Evolutionary conservation across 805 yeast genomes (phyloP), one percentile per base, ranked within the genome.

Genomic region (Wickerhamiella nectarea): DNA sequence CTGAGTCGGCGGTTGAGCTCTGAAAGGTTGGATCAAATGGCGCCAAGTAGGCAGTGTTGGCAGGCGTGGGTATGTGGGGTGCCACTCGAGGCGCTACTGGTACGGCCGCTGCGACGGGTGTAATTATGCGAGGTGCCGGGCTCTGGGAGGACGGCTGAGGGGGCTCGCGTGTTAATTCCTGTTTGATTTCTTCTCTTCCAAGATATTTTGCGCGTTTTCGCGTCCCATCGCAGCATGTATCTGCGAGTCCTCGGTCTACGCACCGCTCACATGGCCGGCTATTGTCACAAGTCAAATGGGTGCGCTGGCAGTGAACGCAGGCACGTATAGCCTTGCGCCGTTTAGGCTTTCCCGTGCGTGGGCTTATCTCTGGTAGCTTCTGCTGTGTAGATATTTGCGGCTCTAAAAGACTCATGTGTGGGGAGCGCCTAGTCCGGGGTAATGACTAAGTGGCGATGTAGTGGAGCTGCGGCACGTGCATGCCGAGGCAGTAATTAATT

Each of bases 231-330:
- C 74, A 74, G 63, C 97, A 89, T 0, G 82, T 68, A 12, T 65
- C 71, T 1, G 69, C 71, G 12, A 85, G 62, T 0, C 87, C 89
- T 54, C 85, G 69, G 22, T 67, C 68, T 3, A 80, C 59, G 60
- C 98, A 89, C 40, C 95, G 61, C 44, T 71, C 70, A 55, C 98
- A 89, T 0, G 94, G 94, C 31, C 94, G 73, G 57, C 65, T 71
- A 20, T 77, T 74, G 53, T 87, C 95, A 60, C 98, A 89, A 0
- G 96, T 83, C 69, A 87, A 75, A 59, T 89, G 98, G 2, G 94
- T 82, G 53, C 76, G 74, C 48, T 87, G 86, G 57, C 98, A 89
- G 62, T 87, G 91, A 34, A 75, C 74, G 53, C 98, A 89, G 4
- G 98, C 97, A 45, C 94, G 68, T 6, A 78, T 68, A 0, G 91